phyloP scores from a whole-genome alignment of 768 basidiomycete species.

The Cyclocybe cylindracea region DNA sequence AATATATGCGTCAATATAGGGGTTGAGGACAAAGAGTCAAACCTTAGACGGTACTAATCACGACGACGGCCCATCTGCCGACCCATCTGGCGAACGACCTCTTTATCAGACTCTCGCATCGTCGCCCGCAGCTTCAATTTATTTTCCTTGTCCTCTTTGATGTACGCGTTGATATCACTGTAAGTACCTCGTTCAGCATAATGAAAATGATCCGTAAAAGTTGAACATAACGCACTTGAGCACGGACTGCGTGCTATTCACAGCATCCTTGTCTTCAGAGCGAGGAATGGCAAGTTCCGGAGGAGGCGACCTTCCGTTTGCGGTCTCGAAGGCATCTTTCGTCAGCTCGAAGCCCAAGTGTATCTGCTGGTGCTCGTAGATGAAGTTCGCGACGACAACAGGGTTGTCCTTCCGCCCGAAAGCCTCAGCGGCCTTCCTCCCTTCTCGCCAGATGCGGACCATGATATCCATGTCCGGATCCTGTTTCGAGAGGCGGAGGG shows the following conservation, averaged over 20 bases:
- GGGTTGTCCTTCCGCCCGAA: slow-evolving; percentile 4
- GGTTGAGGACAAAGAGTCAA: too few relatives aligned
- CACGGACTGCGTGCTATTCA: background rate
- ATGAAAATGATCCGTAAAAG: background rate
- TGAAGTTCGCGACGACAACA: slow-evolving; percentile 7
- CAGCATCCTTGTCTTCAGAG: background rate
- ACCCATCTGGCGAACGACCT: too few relatives aligned
- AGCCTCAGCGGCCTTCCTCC: background rate
- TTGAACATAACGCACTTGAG: background rate
- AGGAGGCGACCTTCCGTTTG: background rate
- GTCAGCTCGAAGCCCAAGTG: slow-evolving; percentile 8
- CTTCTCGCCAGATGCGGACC: slow-evolving; percentile 2
- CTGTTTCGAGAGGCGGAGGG: background rate
- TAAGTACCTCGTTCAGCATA: background rate
- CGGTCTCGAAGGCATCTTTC: slow-evolving; percentile 7
- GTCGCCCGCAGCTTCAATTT: slow-evolving; percentile 5
- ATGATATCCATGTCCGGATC: background rate
- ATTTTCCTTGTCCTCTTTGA: slow-evolving; percentile 4
- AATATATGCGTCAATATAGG: too few relatives aligned
- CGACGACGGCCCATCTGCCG: too few relatives aligned
- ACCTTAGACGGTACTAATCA: too few relatives aligned
- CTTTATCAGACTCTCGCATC: slow-evolving; percentile 4
- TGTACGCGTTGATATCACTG: slow-evolving; percentile 1
- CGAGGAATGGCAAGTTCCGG: background rate
- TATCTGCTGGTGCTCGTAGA: slow-evolving; percentile 1